These are phyloP conservation scores for Capronia epimyces DNA, from an alignment of 2,329 filamentous ascomycete species.

Conservation along the genomic window DNA sequence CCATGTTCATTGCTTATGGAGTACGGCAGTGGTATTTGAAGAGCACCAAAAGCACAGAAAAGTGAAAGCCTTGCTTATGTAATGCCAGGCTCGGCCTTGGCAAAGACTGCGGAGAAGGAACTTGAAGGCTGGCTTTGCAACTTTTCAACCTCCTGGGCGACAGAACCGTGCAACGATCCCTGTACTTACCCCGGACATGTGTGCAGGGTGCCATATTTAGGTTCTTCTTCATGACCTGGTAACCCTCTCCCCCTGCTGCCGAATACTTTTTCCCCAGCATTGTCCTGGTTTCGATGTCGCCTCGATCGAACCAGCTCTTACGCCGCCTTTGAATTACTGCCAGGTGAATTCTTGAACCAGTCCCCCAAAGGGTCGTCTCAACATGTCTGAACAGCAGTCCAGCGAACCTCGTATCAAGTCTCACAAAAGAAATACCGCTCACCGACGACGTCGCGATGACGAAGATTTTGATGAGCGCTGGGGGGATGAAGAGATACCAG, in stretches of 20 bases:
- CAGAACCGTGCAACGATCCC: not conserved
- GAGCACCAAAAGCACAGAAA: no score
- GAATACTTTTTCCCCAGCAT: not conserved
- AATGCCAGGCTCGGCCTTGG: not conserved
- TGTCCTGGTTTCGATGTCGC: not conserved
- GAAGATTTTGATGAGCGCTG: slow-evolving; percentile 69
- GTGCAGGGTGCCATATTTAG: not conserved
- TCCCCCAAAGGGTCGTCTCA: not conserved
- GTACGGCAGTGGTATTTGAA: no score
- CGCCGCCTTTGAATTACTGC: not conserved
- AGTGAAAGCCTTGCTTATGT: not conserved
- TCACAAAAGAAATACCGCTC: slow-evolving; percentile 17
- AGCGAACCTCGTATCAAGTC: slow-evolving; percentile 18
- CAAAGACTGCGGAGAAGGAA: not conserved
- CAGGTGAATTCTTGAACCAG: slow-evolving; percentile 12
- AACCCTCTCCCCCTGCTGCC: not conserved
- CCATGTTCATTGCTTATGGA: no score
- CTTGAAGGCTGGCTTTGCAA: not conserved
- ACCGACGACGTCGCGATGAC: slow-evolving; percentile 25
- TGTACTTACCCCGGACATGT: not conserved
- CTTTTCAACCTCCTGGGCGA: not conserved
- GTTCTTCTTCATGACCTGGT: not conserved
- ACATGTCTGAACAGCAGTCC: slow-evolving; percentile 23
- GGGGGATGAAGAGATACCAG: slow-evolving; percentile 66
- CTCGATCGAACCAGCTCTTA: not conserved